Percentiles rank a stretch among this genome's conserved stretches.
phyloP scores from a whole-genome alignment of 331 rosid species.

The Prunus yedoensis region DNA sequence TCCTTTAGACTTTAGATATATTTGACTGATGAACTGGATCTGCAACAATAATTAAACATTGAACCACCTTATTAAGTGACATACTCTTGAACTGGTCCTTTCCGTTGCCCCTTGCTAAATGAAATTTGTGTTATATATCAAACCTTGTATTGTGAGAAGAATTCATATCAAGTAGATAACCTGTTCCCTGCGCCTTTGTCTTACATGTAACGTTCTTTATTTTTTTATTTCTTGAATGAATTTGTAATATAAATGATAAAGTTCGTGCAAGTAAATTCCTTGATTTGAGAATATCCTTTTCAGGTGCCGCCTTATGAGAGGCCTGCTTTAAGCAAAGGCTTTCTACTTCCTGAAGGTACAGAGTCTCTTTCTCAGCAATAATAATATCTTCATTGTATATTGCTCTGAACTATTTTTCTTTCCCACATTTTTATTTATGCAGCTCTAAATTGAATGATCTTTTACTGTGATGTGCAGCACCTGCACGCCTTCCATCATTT shows the following conservation, averaged over 20 bases:
- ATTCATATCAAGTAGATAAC: neutral
- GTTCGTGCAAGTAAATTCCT: neutral
- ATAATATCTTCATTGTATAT: neutral
- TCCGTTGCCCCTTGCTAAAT: neutral
- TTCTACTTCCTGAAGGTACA: slow-evolving; percentile 90
- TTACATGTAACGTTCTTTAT: neutral
- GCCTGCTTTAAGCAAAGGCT: slow-evolving; percentile 98
- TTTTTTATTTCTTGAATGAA: neutral
- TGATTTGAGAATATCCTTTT: slow-evolving; percentile 24
- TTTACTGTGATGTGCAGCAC: slow-evolving; percentile 51
- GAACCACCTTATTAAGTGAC: neutral
- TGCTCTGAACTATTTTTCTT: slow-evolving; percentile 11
- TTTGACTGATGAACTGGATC: neutral
- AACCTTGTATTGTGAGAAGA: neutral
- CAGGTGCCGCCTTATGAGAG: slow-evolving; percentile 99
- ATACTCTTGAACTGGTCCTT: neutral
- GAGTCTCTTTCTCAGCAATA: neutral
- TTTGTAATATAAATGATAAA: neutral
- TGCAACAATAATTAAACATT: too few species aligned
- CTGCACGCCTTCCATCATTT: slow-evolving; percentile 88
- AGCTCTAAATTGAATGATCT: slow-evolving; percentile 15
- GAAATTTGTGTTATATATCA: neutral
- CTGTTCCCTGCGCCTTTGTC: too few species aligned
- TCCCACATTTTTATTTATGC: neutral
- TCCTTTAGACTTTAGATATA: neutral